Conservation (phyloP, 495 filamentous ascomycete species). For the Bryoglossum gracile region DNA sequence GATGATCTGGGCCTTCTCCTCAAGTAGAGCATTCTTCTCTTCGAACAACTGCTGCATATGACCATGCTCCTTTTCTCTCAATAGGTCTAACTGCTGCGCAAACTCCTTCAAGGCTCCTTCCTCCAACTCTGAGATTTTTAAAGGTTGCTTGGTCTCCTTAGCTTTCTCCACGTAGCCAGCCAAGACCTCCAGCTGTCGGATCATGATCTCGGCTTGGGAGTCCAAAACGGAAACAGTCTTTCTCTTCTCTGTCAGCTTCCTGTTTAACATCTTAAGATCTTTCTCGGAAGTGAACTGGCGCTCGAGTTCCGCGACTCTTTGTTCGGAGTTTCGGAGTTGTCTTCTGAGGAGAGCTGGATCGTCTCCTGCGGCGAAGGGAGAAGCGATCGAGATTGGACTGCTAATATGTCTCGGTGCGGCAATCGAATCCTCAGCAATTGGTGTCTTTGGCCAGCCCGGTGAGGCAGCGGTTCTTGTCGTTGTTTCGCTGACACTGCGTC, state of each 20-base stretch:
- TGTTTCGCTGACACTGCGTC: conserved; percentile 49
- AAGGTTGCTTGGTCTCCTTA: conserved; percentile 64
- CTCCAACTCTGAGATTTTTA: conserved; percentile 70
- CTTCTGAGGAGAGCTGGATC: conserved; percentile 66
- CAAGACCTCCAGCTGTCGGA: conserved; percentile 83
- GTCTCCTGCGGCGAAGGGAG: conserved; percentile 58
- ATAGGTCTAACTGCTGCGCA: conserved; percentile 72
- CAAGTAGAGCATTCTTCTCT: conserved; percentile 70
- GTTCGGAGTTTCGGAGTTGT: conserved; percentile 73
- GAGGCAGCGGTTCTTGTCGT: conserved; percentile 44
- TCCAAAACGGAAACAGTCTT: conserved; percentile 95
- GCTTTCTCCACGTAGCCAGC: conserved; percentile 55
- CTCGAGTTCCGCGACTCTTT: conserved; percentile 78
- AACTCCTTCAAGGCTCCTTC: conserved; percentile 83
- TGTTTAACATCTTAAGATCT: conserved; percentile 77
- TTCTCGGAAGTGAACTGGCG: conserved; percentile 58
- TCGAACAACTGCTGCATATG: conserved; percentile 80
- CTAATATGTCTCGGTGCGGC: conserved; percentile 54
- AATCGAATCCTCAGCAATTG: conserved; percentile 56
- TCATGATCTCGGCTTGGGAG: conserved; percentile 88
- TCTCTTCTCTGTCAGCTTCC: conserved; percentile 83
- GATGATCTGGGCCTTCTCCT: conserved; percentile 72
- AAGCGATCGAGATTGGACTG: conserved; percentile 59
- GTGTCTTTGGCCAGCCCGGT: conserved; percentile 64
- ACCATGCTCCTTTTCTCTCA: conserved; percentile 71